phyloP scores from a whole-genome alignment of 148 eudicot species.

The Rhododendron ovatum region DNA sequence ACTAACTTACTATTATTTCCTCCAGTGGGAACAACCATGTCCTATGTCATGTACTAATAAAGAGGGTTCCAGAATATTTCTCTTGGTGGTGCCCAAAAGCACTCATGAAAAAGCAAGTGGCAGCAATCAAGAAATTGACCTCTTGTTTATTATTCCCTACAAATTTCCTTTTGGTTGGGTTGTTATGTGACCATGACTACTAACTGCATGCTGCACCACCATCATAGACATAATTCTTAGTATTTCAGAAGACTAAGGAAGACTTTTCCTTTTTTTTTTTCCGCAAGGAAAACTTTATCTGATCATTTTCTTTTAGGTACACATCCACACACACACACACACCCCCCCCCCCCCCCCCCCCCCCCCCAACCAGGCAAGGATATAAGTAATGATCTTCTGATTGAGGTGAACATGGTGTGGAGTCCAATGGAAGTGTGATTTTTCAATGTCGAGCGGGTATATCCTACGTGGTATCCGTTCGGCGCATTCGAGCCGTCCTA shows the following conservation, averaged over 20 bases:
- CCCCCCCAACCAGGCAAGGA: background rate
- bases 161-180: background rate
- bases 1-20: background rate
- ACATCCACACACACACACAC: too few relatives aligned
- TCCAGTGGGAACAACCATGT: background rate
- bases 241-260: too few relatives aligned
- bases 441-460: too few relatives aligned
- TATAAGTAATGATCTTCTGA: background rate
- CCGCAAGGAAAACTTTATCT: too few relatives aligned
- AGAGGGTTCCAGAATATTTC: background rate
- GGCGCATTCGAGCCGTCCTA: too few relatives aligned
- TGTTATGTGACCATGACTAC: background rate
- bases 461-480: too few relatives aligned
- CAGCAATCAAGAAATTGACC: background rate
- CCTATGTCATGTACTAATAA: background rate
- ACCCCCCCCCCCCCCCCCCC: background rate
- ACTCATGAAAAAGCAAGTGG: background rate
- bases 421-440: too few relatives aligned
- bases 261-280: background rate
- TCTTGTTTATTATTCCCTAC: background rate
- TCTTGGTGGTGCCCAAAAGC: background rate
- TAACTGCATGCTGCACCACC: background rate
- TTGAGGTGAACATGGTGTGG: background rate
- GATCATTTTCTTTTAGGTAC: background rate
- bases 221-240: background rate